phyloP scores from a whole-genome alignment of 1,139 yeast genomes.

The Sugiyamaella grinbergsii region DNA sequence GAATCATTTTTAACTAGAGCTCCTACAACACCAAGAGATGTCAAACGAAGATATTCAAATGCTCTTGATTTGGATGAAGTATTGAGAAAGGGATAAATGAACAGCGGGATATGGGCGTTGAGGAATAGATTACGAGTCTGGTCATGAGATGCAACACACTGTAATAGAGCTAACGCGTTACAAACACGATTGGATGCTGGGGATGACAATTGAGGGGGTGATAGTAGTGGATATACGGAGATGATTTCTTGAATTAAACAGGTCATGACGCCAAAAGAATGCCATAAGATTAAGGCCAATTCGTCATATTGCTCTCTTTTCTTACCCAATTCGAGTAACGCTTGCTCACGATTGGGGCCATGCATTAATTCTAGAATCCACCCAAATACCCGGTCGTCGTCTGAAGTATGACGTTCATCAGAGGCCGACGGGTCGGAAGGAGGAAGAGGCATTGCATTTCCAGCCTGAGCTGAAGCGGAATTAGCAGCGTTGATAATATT shows the following conservation, averaged over 20 bases:
- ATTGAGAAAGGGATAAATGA: slow-evolving; percentile 88
- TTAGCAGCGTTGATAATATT: slow-evolving; percentile 12
- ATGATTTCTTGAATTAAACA: slow-evolving; percentile 86
- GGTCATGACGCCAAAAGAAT: slow-evolving; percentile 95
- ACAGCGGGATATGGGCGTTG: slow-evolving; percentile 88
- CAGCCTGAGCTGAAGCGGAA: slow-evolving; percentile 2
- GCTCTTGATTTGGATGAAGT: slow-evolving; percentile 91
- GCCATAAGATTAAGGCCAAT: slow-evolving; percentile 90
- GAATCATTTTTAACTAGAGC: slow-evolving; percentile 96
- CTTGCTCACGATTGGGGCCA: slow-evolving; percentile 91
- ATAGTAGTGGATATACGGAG: slow-evolving; percentile 82
- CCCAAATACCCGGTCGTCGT: slow-evolving; percentile 82
- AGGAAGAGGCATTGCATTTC: not conserved
- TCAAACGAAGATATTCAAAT: slow-evolving; percentile 87
- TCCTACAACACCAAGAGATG: slow-evolving; percentile 95
- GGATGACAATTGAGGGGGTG: slow-evolving; percentile 84
- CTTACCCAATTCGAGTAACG: slow-evolving; percentile 86
- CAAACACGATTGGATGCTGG: slow-evolving; percentile 92
- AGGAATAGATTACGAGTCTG: slow-evolving; percentile 84
- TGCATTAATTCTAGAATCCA: slow-evolving; percentile 90
- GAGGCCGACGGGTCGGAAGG: not conserved
- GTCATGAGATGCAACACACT: slow-evolving; percentile 94
- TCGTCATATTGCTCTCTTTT: slow-evolving; percentile 95
- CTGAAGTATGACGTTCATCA: slow-evolving; percentile 55
- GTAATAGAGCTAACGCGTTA: slow-evolving; percentile 89